A percentile compares a stretch with the other conserved stretches of the same genome.
phyloP scores from a whole-genome alignment of 306 rosid genomes.

The barrel medic (Medicago truncatula) region MtrunA17r5.0-ANR NC_053044.1:30951501-30952000 shows the following conservation, averaged over 20 bases:
- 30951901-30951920: too few species aligned
- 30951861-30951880: too few species aligned
- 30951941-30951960: too few species aligned
- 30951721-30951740: neutral
- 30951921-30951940: too few species aligned
- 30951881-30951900: too few species aligned
- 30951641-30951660: constrained; percentile 34
- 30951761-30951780: neutral
- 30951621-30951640: constrained; percentile 14
- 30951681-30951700: constrained; percentile 10
- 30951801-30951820: too few species aligned
- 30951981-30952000: too few species aligned
- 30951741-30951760: neutral
- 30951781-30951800: neutral
- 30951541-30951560: constrained; percentile 34
- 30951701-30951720: constrained; percentile 24
- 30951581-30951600: constrained; percentile 8
- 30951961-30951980: too few species aligned
- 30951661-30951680: constrained; percentile 38
- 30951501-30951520: constrained; percentile 21
- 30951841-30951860: too few species aligned
- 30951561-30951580: neutral
- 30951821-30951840: too few species aligned
- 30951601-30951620: constrained; percentile 34
- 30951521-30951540: constrained; percentile 9